These are phyloP conservation scores for Trichophyton benhamiae DNA, from an alignment of 2,329 filamentous ascomycete species.

Conservation along the genomic window DNA sequence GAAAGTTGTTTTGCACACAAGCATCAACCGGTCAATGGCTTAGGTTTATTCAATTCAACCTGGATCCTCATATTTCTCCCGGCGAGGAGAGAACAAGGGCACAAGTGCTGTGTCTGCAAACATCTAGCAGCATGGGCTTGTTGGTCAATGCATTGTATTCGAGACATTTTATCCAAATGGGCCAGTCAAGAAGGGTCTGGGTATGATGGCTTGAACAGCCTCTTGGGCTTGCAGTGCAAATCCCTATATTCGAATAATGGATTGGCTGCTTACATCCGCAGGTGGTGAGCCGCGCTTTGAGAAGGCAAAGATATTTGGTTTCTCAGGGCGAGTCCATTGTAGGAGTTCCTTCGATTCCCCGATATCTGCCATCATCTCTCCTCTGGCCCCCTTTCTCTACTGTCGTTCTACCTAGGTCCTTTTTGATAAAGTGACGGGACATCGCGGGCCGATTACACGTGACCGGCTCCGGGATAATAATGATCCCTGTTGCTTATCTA, in stretches of 20 bases:
- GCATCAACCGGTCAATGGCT: background rate
- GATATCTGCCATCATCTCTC: background rate
- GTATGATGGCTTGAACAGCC: background rate
- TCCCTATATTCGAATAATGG: background rate
- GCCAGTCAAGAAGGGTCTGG: background rate
- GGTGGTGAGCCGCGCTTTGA: background rate
- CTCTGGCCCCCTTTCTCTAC: background rate
- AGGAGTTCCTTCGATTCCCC: background rate
- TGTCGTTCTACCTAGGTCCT: background rate
- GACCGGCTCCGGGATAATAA: background rate
- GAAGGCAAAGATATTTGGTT: background rate
- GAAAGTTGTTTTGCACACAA: background rate
- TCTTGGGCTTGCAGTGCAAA: background rate
- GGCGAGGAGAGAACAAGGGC: background rate
- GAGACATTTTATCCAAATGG: background rate
- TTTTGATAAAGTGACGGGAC: background rate
- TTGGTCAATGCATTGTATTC: background rate
- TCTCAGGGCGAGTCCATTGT: background rate
- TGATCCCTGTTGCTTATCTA: background rate
- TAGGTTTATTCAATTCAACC: background rate
- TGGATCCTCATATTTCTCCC: background rate
- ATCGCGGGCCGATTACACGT: background rate
- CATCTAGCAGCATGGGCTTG: background rate
- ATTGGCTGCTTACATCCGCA: background rate
- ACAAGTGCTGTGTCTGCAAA: background rate